Conservation (phyloP, 2,329 filamentous ascomycete genomes). For the Chaetomium sp. region DNA sequence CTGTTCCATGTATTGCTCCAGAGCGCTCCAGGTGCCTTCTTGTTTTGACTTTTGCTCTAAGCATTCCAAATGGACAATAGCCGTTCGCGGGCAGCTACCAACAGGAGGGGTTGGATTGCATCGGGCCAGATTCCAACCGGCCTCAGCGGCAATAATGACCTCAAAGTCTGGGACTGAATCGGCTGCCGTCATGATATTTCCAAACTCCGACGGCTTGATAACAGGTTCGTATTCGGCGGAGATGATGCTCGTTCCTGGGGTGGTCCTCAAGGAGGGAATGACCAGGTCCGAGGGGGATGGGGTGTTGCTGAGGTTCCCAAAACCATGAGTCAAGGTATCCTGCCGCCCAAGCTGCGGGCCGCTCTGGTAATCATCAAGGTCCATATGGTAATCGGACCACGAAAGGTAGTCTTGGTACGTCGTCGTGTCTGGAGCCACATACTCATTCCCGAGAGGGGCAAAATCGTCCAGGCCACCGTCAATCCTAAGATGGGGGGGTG, state of each 20-base stretch:
- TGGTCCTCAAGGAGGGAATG: slow-evolving; percentile 36
- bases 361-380: slow-evolving; percentile 36
- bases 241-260: slow-evolving; percentile 42
- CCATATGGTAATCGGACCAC: slow-evolving; percentile 40
- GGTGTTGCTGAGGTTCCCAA: slow-evolving; percentile 37
- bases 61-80: slow-evolving; percentile 45
- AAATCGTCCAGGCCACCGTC: slow-evolving; percentile 37
- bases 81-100: slow-evolving; percentile 41
- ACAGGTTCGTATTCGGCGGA: slow-evolving; percentile 35
- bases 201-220: slow-evolving; percentile 29
- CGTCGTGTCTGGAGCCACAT: slow-evolving; percentile 30
- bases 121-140: slow-evolving; percentile 45
- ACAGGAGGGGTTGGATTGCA: slow-evolving; percentile 43
- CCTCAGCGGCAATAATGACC: slow-evolving; percentile 42
- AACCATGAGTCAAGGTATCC: slow-evolving; percentile 32
- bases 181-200: slow-evolving; percentile 24
- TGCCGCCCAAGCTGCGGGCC: slow-evolving; percentile 29
- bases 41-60: slow-evolving; percentile 45
- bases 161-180: slow-evolving; percentile 39
- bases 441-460: slow-evolving; percentile 33
- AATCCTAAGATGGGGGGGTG: slow-evolving; percentile 33
- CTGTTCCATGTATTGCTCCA: slow-evolving; percentile 37
- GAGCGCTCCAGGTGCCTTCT: slow-evolving; percentile 39
- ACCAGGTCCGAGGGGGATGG: slow-evolving; percentile 38
- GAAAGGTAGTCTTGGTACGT: slow-evolving; percentile 39